Base-by-base conservation (phyloP, 2,329 filamentous ascomycete genomes). In the Penicillium frequentans region DNA sequence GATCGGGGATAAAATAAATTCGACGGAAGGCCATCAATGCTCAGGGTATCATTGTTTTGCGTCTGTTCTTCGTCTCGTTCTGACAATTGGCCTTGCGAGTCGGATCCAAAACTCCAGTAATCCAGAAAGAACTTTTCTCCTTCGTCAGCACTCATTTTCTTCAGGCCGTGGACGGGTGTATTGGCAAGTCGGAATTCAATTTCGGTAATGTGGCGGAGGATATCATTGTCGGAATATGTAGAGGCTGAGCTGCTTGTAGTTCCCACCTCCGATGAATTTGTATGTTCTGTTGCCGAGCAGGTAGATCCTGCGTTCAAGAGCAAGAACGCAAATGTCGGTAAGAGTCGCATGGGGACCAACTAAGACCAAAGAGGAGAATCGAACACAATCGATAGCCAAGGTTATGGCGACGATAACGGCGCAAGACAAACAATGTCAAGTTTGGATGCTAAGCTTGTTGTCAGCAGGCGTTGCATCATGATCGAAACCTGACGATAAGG, bases 41-140 rank as follows among this genome's bases (percentile, higher is more conserved):
- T 21, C 52, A 50, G 1, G 19, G 39, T 42, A 23, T 42, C n/a
- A 42, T 23, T 42, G 11, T 11, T 2, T 14, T 13, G 19, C 23
- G 10, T 39, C n/a, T 39, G 35, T 10, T 33, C 35, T 31, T 21
- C 26, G 2, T 54, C 45, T 27, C 56, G 53, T 19, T 51, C 60
- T 42, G 51, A 46, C 37, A 63, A 27, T 16, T 58, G 50, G 16
- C 61, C 47, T 21, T 61, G 59, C 6, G 46, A 48, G 7, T 60
- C 61, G 3, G 65, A 56, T 10, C 61, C 64, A 52, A 78, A 77
- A 19, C 65, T 51, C 78, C 78, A 81, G 60, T 80, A 80, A 33
- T 78, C 70, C 33, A 75, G 65, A 50, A 75, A 78, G 65, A 81
- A 81, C 63, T 80, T 81, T 62, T 81, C 77, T 11, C 78, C 76